A percentile compares a stretch with the other conserved stretches of the same genome.
These are phyloP conservation scores for Boletus pseudopeckii DNA, from an alignment of 768 basidiomycete genomes.

Conservation along the genomic window DNA sequence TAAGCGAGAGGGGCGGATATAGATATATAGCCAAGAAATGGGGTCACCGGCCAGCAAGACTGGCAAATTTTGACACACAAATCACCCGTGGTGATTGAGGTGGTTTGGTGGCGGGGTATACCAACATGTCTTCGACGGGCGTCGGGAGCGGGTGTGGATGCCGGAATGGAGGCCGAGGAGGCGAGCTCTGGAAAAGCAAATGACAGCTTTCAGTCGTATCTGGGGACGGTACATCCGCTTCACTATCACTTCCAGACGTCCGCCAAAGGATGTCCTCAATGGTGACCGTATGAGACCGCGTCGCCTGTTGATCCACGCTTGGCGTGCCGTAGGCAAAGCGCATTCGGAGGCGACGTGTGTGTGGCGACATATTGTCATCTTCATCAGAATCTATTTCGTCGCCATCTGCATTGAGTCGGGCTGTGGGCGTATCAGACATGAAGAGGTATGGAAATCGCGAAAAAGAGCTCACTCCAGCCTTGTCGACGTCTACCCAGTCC, in stretches of 20 bases:
- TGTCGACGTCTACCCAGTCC: slow-evolving; percentile 29
- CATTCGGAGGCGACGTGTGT: slow-evolving; percentile 47
- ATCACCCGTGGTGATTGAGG: slow-evolving; percentile 10
- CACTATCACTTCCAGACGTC: slow-evolving; percentile 24
- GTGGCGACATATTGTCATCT: slow-evolving; percentile 50
- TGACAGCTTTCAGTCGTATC: slow-evolving; percentile 20
- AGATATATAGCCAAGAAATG: neutral
- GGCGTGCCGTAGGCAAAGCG: slow-evolving; percentile 24
- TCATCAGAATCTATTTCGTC: slow-evolving; percentile 62
- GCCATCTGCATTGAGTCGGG: slow-evolving; percentile 47
- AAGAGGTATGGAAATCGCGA: neutral
- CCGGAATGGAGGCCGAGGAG: slow-evolving; percentile 9
- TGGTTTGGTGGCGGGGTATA: slow-evolving; percentile 15
- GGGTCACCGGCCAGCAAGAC: slow-evolving; percentile 30
- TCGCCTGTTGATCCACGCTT: slow-evolving; percentile 26
- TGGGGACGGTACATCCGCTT: slow-evolving; percentile 15
- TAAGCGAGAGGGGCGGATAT: neutral
- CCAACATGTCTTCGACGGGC: slow-evolving; percentile 51
- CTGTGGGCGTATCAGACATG: slow-evolving; percentile 22
- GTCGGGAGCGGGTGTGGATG: slow-evolving; percentile 52
- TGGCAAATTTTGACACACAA: slow-evolving; percentile 29
- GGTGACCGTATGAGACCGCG: slow-evolving; percentile 28
- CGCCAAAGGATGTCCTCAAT: slow-evolving; percentile 24
- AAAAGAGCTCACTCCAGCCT: slow-evolving; percentile 31
- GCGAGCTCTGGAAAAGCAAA: slow-evolving; percentile 11